Conservation (phyloP, 768 basidiomycete species). For the Fistulinella prunicolor region DNA sequence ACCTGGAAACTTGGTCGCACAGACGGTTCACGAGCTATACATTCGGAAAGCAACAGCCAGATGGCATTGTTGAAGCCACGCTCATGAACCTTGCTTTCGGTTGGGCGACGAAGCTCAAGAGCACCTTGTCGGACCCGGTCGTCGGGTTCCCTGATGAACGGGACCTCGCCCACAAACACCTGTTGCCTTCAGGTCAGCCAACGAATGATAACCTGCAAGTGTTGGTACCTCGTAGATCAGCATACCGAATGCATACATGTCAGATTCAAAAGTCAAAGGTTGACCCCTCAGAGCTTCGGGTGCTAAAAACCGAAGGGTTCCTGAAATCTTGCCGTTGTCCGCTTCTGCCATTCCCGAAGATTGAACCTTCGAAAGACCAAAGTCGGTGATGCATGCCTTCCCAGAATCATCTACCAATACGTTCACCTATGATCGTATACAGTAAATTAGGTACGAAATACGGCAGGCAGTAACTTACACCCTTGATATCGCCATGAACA, state of each 20-base stretch:
- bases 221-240: constrained; percentile 25
- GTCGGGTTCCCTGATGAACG: constrained; percentile 5
- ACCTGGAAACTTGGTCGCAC: constrained; percentile 4
- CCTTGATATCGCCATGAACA: constrained; percentile 31
- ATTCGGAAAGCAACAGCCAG: constrained; percentile 6
- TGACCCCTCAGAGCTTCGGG: constrained; percentile 22
- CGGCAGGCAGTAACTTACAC: constrained; percentile 9
- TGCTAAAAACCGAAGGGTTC: constrained; percentile 33
- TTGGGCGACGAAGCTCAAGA: constrained; percentile 1
- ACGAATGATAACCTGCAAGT: not conserved
- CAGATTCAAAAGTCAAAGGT: constrained; percentile 18
- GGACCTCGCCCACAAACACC: constrained; percentile 9
- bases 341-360: constrained; percentile 14
- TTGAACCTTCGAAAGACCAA: constrained; percentile 31
- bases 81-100: not conserved
- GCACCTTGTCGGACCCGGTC: not conserved
- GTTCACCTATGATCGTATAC: constrained; percentile 24
- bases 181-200: not conserved
- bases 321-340: constrained; percentile 18
- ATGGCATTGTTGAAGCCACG: constrained; percentile 5
- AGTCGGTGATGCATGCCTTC: constrained; percentile 33
- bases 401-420: constrained; percentile 31
- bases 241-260: constrained; percentile 34
- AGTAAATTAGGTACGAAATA: not conserved
- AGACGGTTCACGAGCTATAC: not conserved